Conservation (phyloP, 2,329 filamentous ascomycete species). For the Tolypocladium guangdongense region DNA sequence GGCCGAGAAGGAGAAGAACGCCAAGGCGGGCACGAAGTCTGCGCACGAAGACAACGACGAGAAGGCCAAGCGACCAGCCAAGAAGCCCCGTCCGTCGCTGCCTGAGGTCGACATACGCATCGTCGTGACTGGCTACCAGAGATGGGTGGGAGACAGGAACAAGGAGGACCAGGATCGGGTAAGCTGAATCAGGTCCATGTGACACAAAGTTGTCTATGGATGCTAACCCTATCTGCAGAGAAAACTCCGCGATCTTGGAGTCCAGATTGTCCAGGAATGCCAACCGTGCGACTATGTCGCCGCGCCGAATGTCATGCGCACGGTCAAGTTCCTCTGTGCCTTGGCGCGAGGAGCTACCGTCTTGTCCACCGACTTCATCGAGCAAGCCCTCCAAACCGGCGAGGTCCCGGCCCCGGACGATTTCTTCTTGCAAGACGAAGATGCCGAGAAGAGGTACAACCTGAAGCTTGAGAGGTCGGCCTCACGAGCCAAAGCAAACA, state of each 20-base stretch:
- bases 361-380: conserved; percentile 68
- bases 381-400: conserved; percentile 60
- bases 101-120: conserved; percentile 63
- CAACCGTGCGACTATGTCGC: conserved; percentile 74
- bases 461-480: conserved; percentile 61
- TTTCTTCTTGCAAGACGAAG: conserved; percentile 59
- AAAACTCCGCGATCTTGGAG: conserved; percentile 72
- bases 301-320: conserved; percentile 77
- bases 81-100: conserved; percentile 47
- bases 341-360: conserved; percentile 72
- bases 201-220: not conserved
- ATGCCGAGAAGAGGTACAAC: conserved; percentile 59
- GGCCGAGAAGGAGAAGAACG: conserved; percentile 41
- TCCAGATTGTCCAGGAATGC: conserved; percentile 67
- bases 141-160: conserved; percentile 64
- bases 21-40: conserved; percentile 26
- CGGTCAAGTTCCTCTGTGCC: conserved; percentile 85
- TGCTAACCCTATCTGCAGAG: conserved; percentile 37
- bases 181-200: conserved; percentile 23
- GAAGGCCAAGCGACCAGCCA: conserved; percentile 40
- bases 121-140: conserved; percentile 72
- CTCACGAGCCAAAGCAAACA: conserved; percentile 61
- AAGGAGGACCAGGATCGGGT: conserved; percentile 76
- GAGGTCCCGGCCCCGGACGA: conserved; percentile 52
- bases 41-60: conserved; percentile 30